Evolutionary conservation across 768 basidiomycete species (phyloP), one percentile per base, ranked within the genome.

Genomic region (Psilocybe azurescens): DNA sequence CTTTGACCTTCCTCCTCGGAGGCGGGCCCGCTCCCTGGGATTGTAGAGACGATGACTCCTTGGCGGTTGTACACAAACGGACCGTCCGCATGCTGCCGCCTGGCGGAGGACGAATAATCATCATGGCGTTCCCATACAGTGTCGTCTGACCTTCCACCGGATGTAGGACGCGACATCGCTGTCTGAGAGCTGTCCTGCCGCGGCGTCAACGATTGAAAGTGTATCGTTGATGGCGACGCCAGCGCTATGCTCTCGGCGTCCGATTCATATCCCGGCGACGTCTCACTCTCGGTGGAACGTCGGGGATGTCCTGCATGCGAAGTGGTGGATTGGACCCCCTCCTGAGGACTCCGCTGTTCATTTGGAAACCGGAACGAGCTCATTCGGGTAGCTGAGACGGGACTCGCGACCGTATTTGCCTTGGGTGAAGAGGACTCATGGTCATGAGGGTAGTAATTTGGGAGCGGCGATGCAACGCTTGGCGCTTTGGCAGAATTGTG

Each of bases 261-360:
- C 3, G 69, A 68, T 44, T 83, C 80, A 54, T 79, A 79, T n/a
- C 75, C 75, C 9, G 79, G 77, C 0, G 75, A 77, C 36, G 75
- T 66, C 51, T 70, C 71, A 38, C 72, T 72, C 44, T 75, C 77
- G 30, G 73, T 72, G 14, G 69, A 70, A 24, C 61, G 69, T 8
- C 54, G 63, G 55, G 54, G 59, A 63, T 29, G 50, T 39, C 33
- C 71, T 65, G 47, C 65, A 41, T 16, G 65, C 28, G 63, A 62
- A 24, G 56, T 56, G 8, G 61, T 64, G 29, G 41, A n/a, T 8
- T 59, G 58, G 11, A 63, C 41, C 10, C 49, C 59, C 10, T 53
- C 59, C 46, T 46, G 61, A 14, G 62, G 56, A 50, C 53, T 62
- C 63, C 63, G 41, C 57, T 62, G 41, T 41, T 62, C 58, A 10